Percentiles rank a stretch among this genome's conserved stretches.
Evolutionary conservation across 2,329 filamentous ascomycete genomes (phyloP).

Genomic region (Truncatella angustata): DNA sequence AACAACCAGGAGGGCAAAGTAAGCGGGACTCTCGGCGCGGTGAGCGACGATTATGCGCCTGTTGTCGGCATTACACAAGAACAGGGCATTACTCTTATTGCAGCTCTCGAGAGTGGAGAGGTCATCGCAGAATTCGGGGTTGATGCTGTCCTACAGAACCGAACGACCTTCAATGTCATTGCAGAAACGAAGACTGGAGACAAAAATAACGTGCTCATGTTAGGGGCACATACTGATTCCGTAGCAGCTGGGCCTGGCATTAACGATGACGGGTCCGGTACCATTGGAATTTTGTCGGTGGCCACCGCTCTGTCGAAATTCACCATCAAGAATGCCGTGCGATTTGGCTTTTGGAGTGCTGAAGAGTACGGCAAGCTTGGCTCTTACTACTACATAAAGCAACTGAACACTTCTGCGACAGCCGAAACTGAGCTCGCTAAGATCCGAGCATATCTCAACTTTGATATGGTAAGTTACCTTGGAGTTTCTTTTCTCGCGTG

Average conservation of each 20-base stretch:
- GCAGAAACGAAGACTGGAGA: constrained; percentile 49
- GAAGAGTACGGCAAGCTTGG: constrained; percentile 49
- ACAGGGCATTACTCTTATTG: constrained; percentile 36
- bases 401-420: constrained; percentile 36
- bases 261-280: constrained; percentile 62
- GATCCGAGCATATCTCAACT: constrained; percentile 55
- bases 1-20: constrained; percentile 55
- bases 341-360: constrained; percentile 52
- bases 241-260: constrained; percentile 54
- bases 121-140: constrained; percentile 36
- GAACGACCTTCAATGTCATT: constrained; percentile 50
- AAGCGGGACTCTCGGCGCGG: constrained; percentile 54
- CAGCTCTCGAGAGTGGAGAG: constrained; percentile 27
- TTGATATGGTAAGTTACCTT: constrained; percentile 45
- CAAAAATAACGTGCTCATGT: constrained; percentile 44
- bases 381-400: constrained; percentile 48
- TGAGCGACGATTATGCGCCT: constrained; percentile 45
- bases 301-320: constrained; percentile 42
- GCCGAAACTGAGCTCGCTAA: constrained; percentile 46
- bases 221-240: constrained; percentile 47
- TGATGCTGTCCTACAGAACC: constrained; percentile 46
- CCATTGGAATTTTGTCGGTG: constrained; percentile 44
- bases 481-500: too few relatives aligned
- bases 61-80: constrained; percentile 51
- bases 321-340: constrained; percentile 45